phyloP scores from a whole-genome alignment of 352 stramenopile species.

The Phytophthora niederhauseri region DNA sequence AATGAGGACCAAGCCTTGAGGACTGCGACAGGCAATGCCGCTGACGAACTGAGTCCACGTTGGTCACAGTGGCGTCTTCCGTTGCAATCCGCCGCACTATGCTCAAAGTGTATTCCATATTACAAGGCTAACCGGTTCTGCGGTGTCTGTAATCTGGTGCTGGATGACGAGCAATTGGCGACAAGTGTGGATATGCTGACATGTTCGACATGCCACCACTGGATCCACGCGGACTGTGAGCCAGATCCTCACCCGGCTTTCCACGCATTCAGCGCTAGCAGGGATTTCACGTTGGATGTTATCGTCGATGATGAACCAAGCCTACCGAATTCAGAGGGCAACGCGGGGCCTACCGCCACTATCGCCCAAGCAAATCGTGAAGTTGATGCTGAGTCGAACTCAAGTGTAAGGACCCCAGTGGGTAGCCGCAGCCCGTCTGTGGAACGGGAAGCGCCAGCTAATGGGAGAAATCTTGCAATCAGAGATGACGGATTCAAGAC shows the following conservation, averaged over 20 bases:
- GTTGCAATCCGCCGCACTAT: conserved; percentile 68
- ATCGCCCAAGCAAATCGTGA: conserved; percentile 14
- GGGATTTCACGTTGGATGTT: conserved; percentile 63
- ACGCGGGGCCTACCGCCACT: not conserved
- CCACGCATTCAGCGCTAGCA: conserved; percentile 34
- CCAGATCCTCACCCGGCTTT: conserved; percentile 71
- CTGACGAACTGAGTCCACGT: not conserved
- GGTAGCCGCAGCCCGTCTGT: conserved; percentile 33
- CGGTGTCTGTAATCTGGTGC: conserved; percentile 60
- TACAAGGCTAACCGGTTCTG: conserved; percentile 81
- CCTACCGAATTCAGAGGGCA: not conserved
- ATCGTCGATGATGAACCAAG: conserved; percentile 30
- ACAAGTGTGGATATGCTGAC: conserved; percentile 63
- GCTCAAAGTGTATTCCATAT: conserved; percentile 57
- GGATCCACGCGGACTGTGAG: conserved; percentile 84
- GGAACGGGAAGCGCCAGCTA: conserved; percentile 24
- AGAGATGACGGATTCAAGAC: conserved; percentile 49
- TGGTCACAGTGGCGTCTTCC: conserved; percentile 84
- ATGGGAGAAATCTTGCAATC: conserved; percentile 8
- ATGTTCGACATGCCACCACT: conserved; percentile 81
- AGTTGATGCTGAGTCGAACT: conserved; percentile 13
- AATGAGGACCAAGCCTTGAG: conserved; percentile 3
- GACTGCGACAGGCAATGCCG: not conserved
- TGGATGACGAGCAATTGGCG: conserved; percentile 50
- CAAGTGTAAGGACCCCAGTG: conserved; percentile 21